phyloP scores from a whole-genome alignment of 164 flowering plant genomes.

The Euptelea pleiosperma region DNA sequence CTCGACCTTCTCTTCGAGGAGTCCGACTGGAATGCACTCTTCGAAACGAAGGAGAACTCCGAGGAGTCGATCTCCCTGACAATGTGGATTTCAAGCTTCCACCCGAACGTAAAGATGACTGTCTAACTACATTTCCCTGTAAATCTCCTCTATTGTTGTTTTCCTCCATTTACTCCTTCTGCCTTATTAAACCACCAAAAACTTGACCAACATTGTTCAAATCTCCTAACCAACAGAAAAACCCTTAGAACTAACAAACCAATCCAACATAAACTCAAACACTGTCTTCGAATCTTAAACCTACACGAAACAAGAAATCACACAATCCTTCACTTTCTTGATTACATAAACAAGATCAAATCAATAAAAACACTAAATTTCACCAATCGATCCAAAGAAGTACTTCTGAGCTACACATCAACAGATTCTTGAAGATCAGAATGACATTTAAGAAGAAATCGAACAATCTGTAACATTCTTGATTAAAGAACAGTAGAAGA shows the following conservation, averaged over 20 bases:
- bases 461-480: background rate
- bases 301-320: constrained; percentile 10
- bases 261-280: background rate
- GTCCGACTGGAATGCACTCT: constrained; percentile 60
- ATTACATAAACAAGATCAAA: background rate
- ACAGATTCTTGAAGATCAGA: background rate
- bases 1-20: constrained; percentile 65
- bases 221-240: constrained; percentile 2
- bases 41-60: constrained; percentile 63
- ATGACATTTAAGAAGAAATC: background rate
- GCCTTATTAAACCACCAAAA: constrained; percentile 3
- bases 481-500: background rate
- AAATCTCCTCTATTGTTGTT: constrained; percentile 31
- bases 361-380: background rate
- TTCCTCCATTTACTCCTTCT: constrained; percentile 48
- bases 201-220: constrained; percentile 6
- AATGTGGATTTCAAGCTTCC: constrained; percentile 58
- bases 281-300: background rate
- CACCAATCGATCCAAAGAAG: background rate
- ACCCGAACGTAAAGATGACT: constrained; percentile 42
- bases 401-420: background rate
- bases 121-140: constrained; percentile 35
- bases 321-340: background rate
- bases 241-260: background rate
- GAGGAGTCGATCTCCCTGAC: constrained; percentile 77